A percentile compares a stretch with the other conserved stretches of the same genome.
Conservation (phyloP, 2,329 filamentous ascomycete genomes). For the Ophiocordyceps sinensis region DNA sequence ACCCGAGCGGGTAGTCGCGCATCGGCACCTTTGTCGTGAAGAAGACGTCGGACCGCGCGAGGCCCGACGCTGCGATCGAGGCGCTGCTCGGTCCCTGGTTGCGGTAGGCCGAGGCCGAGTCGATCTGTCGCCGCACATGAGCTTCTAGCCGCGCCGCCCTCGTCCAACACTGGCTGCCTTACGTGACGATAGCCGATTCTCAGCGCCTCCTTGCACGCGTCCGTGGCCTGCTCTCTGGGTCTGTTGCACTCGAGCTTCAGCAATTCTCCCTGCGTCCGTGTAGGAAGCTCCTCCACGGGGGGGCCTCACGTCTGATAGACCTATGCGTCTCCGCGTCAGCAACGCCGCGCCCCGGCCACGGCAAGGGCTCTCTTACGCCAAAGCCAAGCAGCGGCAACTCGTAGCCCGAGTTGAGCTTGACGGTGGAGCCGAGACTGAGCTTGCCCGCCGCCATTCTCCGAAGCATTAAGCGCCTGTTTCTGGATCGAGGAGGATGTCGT, state of each 20-base stretch:
- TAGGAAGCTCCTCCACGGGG: background rate
- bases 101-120: slow-evolving; percentile 35
- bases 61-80: slow-evolving; percentile 24
- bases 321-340: slow-evolving; percentile 14
- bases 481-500: background rate
- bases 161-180: slow-evolving; percentile 3
- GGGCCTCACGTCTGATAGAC: slow-evolving; percentile 36
- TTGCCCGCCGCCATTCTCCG: slow-evolving; percentile 27
- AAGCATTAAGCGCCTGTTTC: slow-evolving; percentile 2
- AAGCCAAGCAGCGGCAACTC: slow-evolving; percentile 38
- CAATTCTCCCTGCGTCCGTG: background rate
- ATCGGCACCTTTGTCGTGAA: slow-evolving; percentile 42
- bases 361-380: slow-evolving; percentile 25
- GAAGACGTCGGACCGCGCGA: slow-evolving; percentile 34
- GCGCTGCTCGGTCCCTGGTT: slow-evolving; percentile 36
- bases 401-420: slow-evolving; percentile 40
- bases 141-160: background rate
- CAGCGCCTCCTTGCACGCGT: slow-evolving; percentile 29
- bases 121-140: slow-evolving; percentile 22
- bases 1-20: slow-evolving; percentile 27
- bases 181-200: slow-evolving; percentile 39
- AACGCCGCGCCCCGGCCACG: background rate
- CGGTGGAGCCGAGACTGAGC: slow-evolving; percentile 29
- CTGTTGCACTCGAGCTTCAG: slow-evolving; percentile 5
- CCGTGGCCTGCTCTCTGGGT: slow-evolving; percentile 15